Evolutionary conservation across 805 yeast species (phyloP), one percentile per base, ranked within the genome.

Genomic region (Ogataea zsoltii): DNA sequence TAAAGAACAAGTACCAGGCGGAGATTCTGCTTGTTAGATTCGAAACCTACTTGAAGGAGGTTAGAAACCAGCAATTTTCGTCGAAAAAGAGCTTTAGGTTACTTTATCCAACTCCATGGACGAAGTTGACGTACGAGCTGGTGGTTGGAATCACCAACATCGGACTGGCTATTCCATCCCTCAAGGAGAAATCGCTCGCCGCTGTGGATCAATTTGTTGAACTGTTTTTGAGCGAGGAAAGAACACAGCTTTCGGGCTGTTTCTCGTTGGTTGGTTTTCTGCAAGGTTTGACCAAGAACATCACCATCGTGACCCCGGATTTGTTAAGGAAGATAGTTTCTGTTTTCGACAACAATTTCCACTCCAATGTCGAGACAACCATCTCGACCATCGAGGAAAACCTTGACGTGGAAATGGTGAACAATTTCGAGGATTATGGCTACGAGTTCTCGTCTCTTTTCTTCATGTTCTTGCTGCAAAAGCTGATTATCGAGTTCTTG

Each of bases 11-110:
- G 18, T 56, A 51, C 5, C 77, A 76, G 34, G 83, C 78, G 4
- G 56, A 63, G 12, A 46, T 64, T 9, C 58, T 82, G 28, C 56
- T 76, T n/a, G 62, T 65, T 6, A 74, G 77, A 46, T 68, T 83
- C 40, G 61, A 70, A 6, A 50, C 59, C 13, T 80, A 80, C 53
- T 63, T 83, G 28, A 50, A 68, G 31, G 79, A 75, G 38, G 62
- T 75, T 25, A 74, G 76, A 10, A 53, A 51, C 12, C 81, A 76
- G 53, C 54, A 58, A 25, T 78, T 77, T n/a, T 51, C 61, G 2
- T 48, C 57, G 13, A 51, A 56, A 2, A 61, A 63, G 4, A 48
- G 64, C 7, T 53, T 50, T 30, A 58, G 55, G 7, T 15, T 43
- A 11, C 55, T 68, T 33, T 48, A 48, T 25, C 68, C 71, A 11